Percentiles rank a stretch among this genome's conserved stretches.
These are phyloP conservation scores for Somion occarium DNA, from an alignment of 1,284 basidiomycete genomes.

Conservation along the genomic window DNA sequence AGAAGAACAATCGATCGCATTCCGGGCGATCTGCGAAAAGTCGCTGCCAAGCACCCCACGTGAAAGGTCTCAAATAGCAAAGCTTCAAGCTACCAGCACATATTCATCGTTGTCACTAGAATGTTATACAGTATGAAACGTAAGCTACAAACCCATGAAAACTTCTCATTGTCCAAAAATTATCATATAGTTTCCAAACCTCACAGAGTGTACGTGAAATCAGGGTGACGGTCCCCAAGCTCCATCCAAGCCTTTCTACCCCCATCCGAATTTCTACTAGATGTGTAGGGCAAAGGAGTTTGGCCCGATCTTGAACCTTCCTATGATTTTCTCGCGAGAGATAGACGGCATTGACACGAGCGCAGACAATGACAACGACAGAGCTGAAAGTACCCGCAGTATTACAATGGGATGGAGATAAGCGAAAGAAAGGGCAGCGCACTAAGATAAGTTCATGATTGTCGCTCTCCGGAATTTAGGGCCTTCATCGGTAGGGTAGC, in stretches of 20 bases:
- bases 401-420: neutral
- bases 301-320: neutral
- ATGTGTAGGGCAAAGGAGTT: neutral
- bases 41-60: too few species aligned
- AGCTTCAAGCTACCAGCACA: too few species aligned
- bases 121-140: too few species aligned
- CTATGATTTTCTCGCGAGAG: neutral
- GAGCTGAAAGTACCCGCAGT: neutral
- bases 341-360: neutral
- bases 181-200: too few species aligned
- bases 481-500: neutral
- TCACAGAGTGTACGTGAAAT: neutral
- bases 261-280: neutral
- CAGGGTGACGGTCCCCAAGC: neutral
- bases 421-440: too few species aligned
- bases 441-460: neutral
- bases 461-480: neutral
- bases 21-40: too few species aligned
- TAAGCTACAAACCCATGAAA: too few species aligned
- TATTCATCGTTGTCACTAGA: too few species aligned
- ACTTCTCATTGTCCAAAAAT: too few species aligned
- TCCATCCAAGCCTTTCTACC: neutral
- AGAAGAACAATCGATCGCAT: too few species aligned
- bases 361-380: neutral
- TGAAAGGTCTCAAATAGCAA: too few species aligned